phyloP scores from a whole-genome alignment of 352 stramenopile species.

The Phytophthora foliorum region DNA sequence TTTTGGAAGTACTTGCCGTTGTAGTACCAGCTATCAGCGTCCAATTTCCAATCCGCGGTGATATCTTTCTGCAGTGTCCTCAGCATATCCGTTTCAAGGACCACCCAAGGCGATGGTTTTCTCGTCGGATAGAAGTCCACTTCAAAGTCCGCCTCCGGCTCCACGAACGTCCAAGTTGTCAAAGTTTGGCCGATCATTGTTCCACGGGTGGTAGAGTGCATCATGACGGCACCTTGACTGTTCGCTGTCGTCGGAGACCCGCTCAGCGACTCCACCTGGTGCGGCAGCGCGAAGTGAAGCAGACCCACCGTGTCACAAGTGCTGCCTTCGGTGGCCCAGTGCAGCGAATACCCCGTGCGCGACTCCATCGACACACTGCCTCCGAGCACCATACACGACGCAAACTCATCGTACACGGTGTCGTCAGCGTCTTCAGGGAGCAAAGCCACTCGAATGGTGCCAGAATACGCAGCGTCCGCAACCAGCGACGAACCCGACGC shows the following conservation, averaged over 20 bases:
- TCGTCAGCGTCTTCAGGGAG: conserved; percentile 46
- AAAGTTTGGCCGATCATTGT: conserved; percentile 58
- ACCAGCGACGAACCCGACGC: conserved; percentile 48
- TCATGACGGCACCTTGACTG: conserved; percentile 30
- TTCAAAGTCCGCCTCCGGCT: conserved; percentile 58
- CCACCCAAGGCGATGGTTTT: conserved; percentile 38
- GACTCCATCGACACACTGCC: conserved; percentile 63
- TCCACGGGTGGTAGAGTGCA: conserved; percentile 68
- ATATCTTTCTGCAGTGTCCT: conserved; percentile 67
- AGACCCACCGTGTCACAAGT: conserved; percentile 48
- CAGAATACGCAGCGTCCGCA: conserved; percentile 48
- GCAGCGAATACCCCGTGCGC: conserved; percentile 67
- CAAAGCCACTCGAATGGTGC: conserved; percentile 68
- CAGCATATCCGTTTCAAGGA: conserved; percentile 53
- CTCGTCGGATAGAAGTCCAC: conserved; percentile 66
- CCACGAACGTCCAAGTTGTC: conserved; percentile 55
- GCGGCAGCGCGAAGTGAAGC: conserved; percentile 63
- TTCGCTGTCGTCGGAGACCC: conserved; percentile 10
- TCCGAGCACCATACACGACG: conserved; percentile 63
- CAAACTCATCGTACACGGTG: conserved; percentile 67
- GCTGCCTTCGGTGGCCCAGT: conserved; percentile 62
- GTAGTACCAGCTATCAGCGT: conserved; percentile 75
- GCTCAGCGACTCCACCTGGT: conserved; percentile 56
- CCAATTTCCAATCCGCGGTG: conserved; percentile 54
- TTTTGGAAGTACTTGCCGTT: conserved; percentile 85